phyloP scores from a whole-genome alignment of 2,329 filamentous ascomycete species.

The Colletotrichum tamarilloi region DNA sequence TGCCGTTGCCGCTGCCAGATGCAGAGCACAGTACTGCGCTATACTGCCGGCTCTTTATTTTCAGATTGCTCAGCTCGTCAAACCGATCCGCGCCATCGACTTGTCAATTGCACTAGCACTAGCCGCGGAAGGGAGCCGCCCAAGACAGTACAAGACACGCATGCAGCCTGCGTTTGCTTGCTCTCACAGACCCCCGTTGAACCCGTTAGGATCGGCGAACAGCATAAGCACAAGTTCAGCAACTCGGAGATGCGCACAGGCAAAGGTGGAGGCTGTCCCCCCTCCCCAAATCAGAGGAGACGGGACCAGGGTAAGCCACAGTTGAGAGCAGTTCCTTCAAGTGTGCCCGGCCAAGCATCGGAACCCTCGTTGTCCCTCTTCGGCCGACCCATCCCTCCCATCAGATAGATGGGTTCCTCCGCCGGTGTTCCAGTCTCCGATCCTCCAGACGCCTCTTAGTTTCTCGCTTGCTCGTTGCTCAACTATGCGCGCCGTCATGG shows the following conservation, averaged over 20 bases:
- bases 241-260: constrained; percentile 31
- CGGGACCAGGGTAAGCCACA: background rate
- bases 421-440: constrained; percentile 24
- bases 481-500: constrained; percentile 33
- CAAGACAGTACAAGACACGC: constrained; percentile 29
- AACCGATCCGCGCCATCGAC: constrained; percentile 4
- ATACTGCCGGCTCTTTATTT: constrained; percentile 7
- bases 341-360: constrained; percentile 31
- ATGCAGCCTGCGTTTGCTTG: constrained; percentile 34
- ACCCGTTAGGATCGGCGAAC: constrained; percentile 32
- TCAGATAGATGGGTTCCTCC: constrained; percentile 8
- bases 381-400: constrained; percentile 18
- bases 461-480: constrained; percentile 19
- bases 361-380: constrained; percentile 13
- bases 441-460: constrained; percentile 8
- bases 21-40: constrained; percentile 26
- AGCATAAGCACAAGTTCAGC: constrained; percentile 27
- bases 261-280: background rate
- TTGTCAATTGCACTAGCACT: constrained; percentile 24
- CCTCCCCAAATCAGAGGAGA: background rate
- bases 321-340: background rate
- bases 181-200: constrained; percentile 26
- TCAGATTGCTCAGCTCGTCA: constrained; percentile 13
- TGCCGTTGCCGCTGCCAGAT: constrained; percentile 29
- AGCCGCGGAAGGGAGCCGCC: constrained; percentile 33